These are phyloP conservation scores for Beauveria pseudobassiana DNA, from an alignment of 2,329 filamentous ascomycete species.

Conservation along the genomic window DNA sequence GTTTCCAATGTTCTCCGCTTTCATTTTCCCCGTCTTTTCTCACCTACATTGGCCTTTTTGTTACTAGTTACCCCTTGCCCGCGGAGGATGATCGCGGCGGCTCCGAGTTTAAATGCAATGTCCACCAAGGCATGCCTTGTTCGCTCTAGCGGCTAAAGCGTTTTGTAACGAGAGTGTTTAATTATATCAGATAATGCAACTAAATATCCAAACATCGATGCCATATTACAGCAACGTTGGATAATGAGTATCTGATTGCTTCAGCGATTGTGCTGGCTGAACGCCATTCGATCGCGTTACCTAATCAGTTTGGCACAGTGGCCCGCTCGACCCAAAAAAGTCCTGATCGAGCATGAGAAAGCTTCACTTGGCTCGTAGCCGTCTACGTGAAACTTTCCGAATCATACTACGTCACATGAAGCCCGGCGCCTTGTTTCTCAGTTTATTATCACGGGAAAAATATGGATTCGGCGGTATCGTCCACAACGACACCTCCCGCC, in stretches of 20 bases:
- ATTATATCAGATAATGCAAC: no score
- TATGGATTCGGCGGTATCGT: not conserved
- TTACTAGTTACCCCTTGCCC: not conserved
- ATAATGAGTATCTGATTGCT: not conserved
- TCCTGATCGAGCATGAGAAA: not conserved
- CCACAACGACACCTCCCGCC: not conserved
- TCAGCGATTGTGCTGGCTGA: not conserved
- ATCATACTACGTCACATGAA: not conserved
- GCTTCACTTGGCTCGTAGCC: not conserved
- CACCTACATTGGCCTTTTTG: no score
- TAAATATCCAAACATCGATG: no score
- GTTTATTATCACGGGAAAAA: not conserved
- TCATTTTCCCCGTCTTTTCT: no score
- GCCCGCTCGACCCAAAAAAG: slow-evolving; percentile 1
- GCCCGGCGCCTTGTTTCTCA: not conserved
- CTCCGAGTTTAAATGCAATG: not conserved
- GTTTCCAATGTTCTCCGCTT: no score
- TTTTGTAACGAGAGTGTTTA: not conserved
- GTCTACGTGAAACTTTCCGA: not conserved
- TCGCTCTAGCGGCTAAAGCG: not conserved
- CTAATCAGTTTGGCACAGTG: not conserved
- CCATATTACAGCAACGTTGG: no score
- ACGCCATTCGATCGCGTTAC: not conserved
- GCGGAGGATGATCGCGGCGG: not conserved
- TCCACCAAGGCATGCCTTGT: not conserved